These are phyloP conservation scores for Echeveria elegans DNA, from an alignment of 164 flowering plant species.

Conservation along the genomic window DNA sequence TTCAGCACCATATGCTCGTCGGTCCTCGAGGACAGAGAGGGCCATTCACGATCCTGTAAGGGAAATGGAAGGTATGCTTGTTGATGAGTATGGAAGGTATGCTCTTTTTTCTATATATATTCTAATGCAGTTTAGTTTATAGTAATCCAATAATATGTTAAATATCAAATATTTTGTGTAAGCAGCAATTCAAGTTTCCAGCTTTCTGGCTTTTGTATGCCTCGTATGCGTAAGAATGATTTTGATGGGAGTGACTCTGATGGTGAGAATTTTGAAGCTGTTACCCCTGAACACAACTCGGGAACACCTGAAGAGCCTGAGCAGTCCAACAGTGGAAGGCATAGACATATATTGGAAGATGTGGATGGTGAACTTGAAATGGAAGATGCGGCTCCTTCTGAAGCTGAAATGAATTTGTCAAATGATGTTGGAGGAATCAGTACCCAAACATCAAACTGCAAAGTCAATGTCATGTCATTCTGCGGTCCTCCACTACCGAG, in stretches of 20 bases:
- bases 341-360: constrained; percentile 75
- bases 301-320: constrained; percentile 29
- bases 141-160: neutral
- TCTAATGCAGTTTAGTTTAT: neutral
- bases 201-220: constrained; percentile 80
- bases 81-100: constrained; percentile 97
- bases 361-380: constrained; percentile 99
- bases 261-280: constrained; percentile 78
- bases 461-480: constrained; percentile 21
- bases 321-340: constrained; percentile 36
- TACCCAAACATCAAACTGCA: constrained; percentile 22
- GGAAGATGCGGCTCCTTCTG: constrained; percentile 83
- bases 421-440: constrained; percentile 13
- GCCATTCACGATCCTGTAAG: constrained; percentile 87
- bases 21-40: constrained; percentile 69
- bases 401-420: constrained; percentile 29
- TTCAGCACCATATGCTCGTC: constrained; percentile 41
- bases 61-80: constrained; percentile 95
- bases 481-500: constrained; percentile 50
- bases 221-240: constrained; percentile 67
- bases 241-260: constrained; percentile 73
- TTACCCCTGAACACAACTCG: constrained; percentile 69
- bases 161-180: neutral
- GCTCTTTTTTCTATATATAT: neutral
- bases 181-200: constrained; percentile 89